Evolutionary conservation across 441 rosid species (phyloP).

Genomic region (Hura crepitans): DNA sequence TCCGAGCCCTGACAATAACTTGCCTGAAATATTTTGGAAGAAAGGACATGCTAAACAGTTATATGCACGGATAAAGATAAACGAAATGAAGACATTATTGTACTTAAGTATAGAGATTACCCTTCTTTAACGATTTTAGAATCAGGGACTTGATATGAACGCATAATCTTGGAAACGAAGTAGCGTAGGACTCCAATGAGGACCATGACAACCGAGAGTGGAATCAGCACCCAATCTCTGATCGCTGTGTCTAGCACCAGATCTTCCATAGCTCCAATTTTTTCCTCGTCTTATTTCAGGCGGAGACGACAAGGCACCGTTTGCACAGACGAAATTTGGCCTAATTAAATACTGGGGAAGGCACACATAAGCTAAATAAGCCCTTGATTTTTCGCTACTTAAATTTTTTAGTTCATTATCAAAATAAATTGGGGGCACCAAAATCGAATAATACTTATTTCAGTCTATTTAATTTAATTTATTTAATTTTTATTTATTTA

Average conservation of each 20-base stretch:
- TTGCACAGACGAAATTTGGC: too few species aligned
- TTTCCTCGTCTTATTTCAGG: neutral
- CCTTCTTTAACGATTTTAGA: constrained; percentile 83
- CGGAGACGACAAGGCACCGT: neutral
- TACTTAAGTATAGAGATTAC: constrained; percentile 24
- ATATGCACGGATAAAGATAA: too few species aligned
- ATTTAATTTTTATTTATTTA: too few species aligned
- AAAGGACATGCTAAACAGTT: neutral
- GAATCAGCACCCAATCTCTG: constrained; percentile 96
- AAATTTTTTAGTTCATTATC: too few species aligned
- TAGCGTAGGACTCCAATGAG: constrained; percentile 84
- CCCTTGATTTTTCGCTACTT: too few species aligned
- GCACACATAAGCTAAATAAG: too few species aligned
- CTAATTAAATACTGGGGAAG: too few species aligned
- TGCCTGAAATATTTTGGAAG: constrained; percentile 41
- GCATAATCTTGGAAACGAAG: constrained; percentile 82
- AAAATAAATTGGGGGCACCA: too few species aligned
- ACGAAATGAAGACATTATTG: neutral
- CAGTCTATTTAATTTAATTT: too few species aligned
- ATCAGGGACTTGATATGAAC: constrained; percentile 72
- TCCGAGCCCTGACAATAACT: constrained; percentile 82
- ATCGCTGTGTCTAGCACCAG: constrained; percentile 90
- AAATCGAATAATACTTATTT: too few species aligned
- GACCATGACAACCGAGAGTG: constrained; percentile 87
- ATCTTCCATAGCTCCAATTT: constrained; percentile 67